These are phyloP conservation scores for cucumber (Cucumis sativus) DNA, from an alignment of 306 rosid genomes.

Conservation along the genomic window Cucumber_9930_V3 NC_026660.2:22179001-22179500, in stretches of 20 bases:
- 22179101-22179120: conserved; percentile 33
- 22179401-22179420: conserved; percentile 32
- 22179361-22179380: no score
- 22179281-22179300: conserved; percentile 13
- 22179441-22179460: conserved; percentile 61
- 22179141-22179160: conserved; percentile 30
- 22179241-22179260: conserved; percentile 24
- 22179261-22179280: conserved; percentile 28
- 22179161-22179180: conserved; percentile 41
- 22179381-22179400: conserved; percentile 13
- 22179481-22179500: conserved; percentile 27
- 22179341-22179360: no score
- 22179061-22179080: conserved; percentile 15
- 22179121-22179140: conserved; percentile 32
- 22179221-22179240: conserved; percentile 31
- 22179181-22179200: conserved; percentile 31
- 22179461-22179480: conserved; percentile 22
- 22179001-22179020: no score
- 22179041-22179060: no score
- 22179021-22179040: no score
- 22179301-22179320: no score
- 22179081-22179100: conserved; percentile 32
- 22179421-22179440: conserved; percentile 17
- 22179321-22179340: no score
- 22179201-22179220: conserved; percentile 23